These are phyloP conservation scores for Fraxinus paxiana DNA, from an alignment of 305 asterid genomes.

Conservation along the genomic window DNA sequence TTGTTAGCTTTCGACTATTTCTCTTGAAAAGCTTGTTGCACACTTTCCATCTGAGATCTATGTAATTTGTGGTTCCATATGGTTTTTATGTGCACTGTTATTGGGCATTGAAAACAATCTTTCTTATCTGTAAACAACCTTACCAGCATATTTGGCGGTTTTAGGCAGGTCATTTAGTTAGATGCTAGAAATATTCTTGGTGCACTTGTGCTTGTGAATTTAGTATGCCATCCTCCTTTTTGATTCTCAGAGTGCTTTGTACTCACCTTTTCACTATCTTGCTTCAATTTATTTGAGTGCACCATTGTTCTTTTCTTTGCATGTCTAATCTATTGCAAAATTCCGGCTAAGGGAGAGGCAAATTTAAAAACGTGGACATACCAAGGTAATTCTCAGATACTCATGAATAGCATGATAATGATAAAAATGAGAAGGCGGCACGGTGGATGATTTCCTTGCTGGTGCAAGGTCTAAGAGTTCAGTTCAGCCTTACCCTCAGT, in stretches of 20 bases:
- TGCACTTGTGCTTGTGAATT: slow-evolving; percentile 7
- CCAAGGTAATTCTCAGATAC: not conserved
- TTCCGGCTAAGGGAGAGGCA: not conserved
- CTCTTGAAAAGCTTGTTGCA: not conserved
- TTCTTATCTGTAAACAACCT: not conserved
- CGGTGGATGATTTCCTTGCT: not conserved
- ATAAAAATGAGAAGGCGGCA: not conserved
- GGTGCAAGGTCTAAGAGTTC: not conserved
- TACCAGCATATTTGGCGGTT: not conserved
- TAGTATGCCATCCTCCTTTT: slow-evolving; percentile 8
- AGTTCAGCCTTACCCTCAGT: not conserved
- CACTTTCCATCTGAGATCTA: not conserved
- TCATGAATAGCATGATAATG: slow-evolving; percentile 5
- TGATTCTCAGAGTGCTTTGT: slow-evolving; percentile 14
- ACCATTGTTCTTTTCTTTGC: not conserved
- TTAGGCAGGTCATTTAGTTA: not conserved
- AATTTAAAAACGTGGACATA: not conserved
- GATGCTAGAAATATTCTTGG: slow-evolving; percentile 3
- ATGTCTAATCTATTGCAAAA: not conserved
- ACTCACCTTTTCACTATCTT: not conserved
- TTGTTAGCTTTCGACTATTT: not conserved
- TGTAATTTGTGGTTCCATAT: slow-evolving; percentile 10
- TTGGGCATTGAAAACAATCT: not conserved
- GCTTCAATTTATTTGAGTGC: not conserved
- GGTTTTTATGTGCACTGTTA: slow-evolving; percentile 10